Percentiles rank a stretch among this genome's conserved stretches.
These are phyloP conservation scores for Bruguiera parviflora DNA, from an alignment of 345 rosid genomes.

Conservation along the genomic window DNA sequence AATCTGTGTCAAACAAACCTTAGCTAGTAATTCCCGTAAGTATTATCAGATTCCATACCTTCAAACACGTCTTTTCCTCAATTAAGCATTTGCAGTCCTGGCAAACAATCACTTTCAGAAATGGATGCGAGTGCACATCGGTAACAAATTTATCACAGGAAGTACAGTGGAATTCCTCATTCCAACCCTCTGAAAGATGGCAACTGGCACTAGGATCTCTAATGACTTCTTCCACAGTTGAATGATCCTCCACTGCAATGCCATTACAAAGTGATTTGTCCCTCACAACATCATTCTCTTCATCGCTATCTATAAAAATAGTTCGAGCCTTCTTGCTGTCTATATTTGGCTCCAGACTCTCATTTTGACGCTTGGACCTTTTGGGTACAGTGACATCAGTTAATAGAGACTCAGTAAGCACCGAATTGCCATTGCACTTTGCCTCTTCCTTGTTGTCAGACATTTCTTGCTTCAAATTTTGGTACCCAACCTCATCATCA, in stretches of 20 bases:
- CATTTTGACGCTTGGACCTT: slow-evolving; percentile 42
- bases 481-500: slow-evolving; percentile 24
- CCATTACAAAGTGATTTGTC: slow-evolving; percentile 22
- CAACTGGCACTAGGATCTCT: slow-evolving; percentile 21
- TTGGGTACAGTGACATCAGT: slow-evolving; percentile 28
- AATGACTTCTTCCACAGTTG: slow-evolving; percentile 23
- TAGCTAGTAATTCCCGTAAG: not conserved
- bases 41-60: slow-evolving; percentile 48
- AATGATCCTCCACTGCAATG: slow-evolving; percentile 29
- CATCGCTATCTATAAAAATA: slow-evolving; percentile 37
- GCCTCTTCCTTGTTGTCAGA: slow-evolving; percentile 24
- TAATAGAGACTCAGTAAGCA: slow-evolving; percentile 27
- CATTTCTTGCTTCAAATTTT: slow-evolving; percentile 29
- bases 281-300: slow-evolving; percentile 36
- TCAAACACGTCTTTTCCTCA: slow-evolving; percentile 54
- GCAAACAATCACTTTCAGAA: slow-evolving; percentile 82
- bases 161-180: slow-evolving; percentile 60
- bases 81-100: slow-evolving; percentile 66
- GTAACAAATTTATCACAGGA: slow-evolving; percentile 60
- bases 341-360: slow-evolving; percentile 32
- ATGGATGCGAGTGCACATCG: slow-evolving; percentile 78
- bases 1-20: too few species aligned
- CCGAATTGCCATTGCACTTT: slow-evolving; percentile 31
- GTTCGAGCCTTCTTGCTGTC: slow-evolving; percentile 47
- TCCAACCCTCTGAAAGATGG: slow-evolving; percentile 27